These are phyloP conservation scores for Globisporangium lucens DNA, from an alignment of 352 stramenopile genomes.

Conservation along the genomic window DNA sequence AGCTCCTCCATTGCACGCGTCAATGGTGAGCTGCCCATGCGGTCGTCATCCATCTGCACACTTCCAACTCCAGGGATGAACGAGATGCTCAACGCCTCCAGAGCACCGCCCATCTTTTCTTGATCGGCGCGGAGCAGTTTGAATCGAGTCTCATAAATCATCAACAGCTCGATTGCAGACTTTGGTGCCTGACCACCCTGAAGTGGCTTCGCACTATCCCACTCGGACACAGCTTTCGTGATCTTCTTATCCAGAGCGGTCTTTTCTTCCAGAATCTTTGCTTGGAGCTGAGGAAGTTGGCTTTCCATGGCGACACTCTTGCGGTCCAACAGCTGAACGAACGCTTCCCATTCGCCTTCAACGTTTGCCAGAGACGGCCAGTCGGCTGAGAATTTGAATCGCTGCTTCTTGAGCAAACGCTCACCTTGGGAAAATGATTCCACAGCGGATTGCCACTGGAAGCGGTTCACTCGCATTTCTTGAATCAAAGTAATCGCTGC, in stretches of 20 bases:
- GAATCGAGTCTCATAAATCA: slow-evolving; percentile 83
- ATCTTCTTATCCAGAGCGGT: slow-evolving; percentile 85
- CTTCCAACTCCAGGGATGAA: slow-evolving; percentile 43
- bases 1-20: slow-evolving; percentile 90
- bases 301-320: slow-evolving; percentile 95
- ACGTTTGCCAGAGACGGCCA: slow-evolving; percentile 97
- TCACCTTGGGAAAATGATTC: slow-evolving; percentile 94
- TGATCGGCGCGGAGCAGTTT: slow-evolving; percentile 89
- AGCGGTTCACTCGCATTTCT: slow-evolving; percentile 77
- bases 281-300: slow-evolving; percentile 96
- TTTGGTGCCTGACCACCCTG: slow-evolving; percentile 72
- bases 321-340: slow-evolving; percentile 87
- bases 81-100: slow-evolving; percentile 94
- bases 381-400: slow-evolving; percentile 93
- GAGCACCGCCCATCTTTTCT: slow-evolving; percentile 93
- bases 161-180: slow-evolving; percentile 70
- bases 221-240: slow-evolving; percentile 65
- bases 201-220: slow-evolving; percentile 78
- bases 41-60: slow-evolving; percentile 68
- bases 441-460: slow-evolving; percentile 72
- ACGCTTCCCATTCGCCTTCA: slow-evolving; percentile 95
- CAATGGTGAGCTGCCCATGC: slow-evolving; percentile 66
- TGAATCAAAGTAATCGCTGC: slow-evolving; percentile 88
- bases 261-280: slow-evolving; percentile 97
- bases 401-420: slow-evolving; percentile 94